Percentiles rank a stretch among this genome's conserved stretches.
Conservation (phyloP, 176 grass and related monocot species). For the Oryza punctata region DNA sequence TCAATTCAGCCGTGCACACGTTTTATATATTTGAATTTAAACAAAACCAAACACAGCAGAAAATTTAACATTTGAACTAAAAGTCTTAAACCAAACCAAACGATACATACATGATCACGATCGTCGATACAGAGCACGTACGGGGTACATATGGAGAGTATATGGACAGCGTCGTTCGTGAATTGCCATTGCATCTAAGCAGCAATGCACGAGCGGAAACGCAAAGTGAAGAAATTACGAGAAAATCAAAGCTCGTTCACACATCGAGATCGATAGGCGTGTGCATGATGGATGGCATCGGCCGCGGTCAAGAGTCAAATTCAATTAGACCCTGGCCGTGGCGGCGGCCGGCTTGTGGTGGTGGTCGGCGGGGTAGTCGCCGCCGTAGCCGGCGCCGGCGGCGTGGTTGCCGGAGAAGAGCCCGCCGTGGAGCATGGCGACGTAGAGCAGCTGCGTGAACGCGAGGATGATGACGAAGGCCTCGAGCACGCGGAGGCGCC, state of each 20-base stretch:
- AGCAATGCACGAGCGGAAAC: not conserved
- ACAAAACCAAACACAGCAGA: not conserved
- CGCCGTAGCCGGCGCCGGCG: conserved; percentile 45
- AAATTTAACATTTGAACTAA: not conserved
- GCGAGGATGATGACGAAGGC: conserved; percentile 54
- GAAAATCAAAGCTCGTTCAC: not conserved
- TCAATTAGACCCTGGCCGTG: conserved; percentile 37
- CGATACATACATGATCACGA: not conserved
- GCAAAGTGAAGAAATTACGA: not conserved
- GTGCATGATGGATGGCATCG: not conserved
- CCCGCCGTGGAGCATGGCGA: conserved; percentile 54
- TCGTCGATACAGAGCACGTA: not conserved
- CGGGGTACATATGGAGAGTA: not conserved
- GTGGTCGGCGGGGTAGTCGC: conserved; percentile 35
- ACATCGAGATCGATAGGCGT: not conserved
- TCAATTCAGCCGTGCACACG: not conserved
- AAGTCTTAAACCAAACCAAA: not conserved
- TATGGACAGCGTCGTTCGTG: not conserved
- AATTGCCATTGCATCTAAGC: not conserved
- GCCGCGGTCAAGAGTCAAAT: not conserved
- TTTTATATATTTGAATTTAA: not conserved
- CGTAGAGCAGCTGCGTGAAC: conserved; percentile 67
- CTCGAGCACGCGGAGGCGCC: conserved; percentile 63
- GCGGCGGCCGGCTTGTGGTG: conserved; percentile 45
- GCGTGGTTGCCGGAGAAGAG: conserved; percentile 56